A percentile compares a stretch with the other conserved stretches of the same genome.
phyloP scores from a whole-genome alignment of 1,284 basidiomycete species.

The Tilletia indica region DNA sequence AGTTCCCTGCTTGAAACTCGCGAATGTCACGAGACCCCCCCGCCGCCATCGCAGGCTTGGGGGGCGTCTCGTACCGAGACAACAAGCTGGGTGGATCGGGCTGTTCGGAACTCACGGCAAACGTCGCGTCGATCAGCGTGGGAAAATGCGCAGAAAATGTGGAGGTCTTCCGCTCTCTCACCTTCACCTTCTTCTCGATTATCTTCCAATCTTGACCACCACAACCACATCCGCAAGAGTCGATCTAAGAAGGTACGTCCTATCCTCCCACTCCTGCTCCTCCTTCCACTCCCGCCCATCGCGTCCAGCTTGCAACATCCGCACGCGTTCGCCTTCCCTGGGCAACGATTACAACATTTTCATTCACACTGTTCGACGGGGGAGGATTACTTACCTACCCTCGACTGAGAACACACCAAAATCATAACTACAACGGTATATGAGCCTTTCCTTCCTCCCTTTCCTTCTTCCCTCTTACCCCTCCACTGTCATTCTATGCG shows the following conservation, averaged over 20 bases:
- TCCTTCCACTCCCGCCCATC: background rate
- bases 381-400: constrained; percentile 1
- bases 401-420: constrained; percentile 9
- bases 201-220: background rate
- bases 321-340: background rate
- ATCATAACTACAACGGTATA: constrained; percentile 54
- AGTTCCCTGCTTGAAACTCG: too few relatives aligned
- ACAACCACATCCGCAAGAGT: background rate
- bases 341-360: constrained; percentile 27
- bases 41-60: too few relatives aligned
- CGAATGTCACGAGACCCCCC: too few relatives aligned
- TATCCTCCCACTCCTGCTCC: background rate
- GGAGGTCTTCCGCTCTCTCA: background rate
- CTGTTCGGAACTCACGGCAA: background rate
- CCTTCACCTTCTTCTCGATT: background rate
- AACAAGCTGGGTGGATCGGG: background rate
- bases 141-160: background rate
- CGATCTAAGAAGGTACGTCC: constrained; percentile 3
- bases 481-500: background rate
- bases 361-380: constrained; percentile 29
- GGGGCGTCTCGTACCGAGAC: too few relatives aligned
- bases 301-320: background rate
- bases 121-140: background rate
- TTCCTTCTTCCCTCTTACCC: background rate
- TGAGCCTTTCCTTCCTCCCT: constrained; percentile 30